Evolutionary conservation across 441 rosid genomes (phyloP).

Genomic region (Adansonia madagascariensis): DNA sequence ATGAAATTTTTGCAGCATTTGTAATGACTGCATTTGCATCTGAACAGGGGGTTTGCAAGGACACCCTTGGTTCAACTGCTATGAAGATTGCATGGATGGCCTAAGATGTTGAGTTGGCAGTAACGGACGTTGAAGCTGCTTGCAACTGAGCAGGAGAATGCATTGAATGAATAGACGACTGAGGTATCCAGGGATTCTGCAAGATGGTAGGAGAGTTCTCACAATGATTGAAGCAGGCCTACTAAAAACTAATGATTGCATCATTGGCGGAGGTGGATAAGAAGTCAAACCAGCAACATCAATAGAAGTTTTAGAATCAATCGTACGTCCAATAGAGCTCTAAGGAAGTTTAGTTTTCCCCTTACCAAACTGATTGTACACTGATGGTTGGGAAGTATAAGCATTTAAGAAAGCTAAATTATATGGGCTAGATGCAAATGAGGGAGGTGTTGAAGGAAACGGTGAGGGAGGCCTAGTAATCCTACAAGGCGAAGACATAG

Average conservation of each 20-base stretch:
- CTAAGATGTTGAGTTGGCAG: slow-evolving; percentile 85
- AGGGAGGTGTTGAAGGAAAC: slow-evolving; percentile 84
- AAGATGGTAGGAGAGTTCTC: slow-evolving; percentile 46
- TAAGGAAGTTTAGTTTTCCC: slow-evolving; percentile 68
- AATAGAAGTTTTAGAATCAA: slow-evolving; percentile 58
- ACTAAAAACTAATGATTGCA: slow-evolving; percentile 67
- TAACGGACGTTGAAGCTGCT: slow-evolving; percentile 74
- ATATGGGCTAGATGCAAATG: slow-evolving; percentile 78
- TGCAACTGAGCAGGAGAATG: slow-evolving; percentile 67
- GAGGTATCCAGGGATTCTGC: slow-evolving; percentile 57
- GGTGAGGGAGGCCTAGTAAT: slow-evolving; percentile 80
- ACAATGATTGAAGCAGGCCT: slow-evolving; percentile 67
- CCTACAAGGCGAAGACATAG: slow-evolving; percentile 65
- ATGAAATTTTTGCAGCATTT: slow-evolving; percentile 69
- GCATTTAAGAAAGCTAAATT: slow-evolving; percentile 60
- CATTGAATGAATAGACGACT: slow-evolving; percentile 56
- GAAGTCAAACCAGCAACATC: slow-evolving; percentile 59
- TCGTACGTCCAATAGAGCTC: slow-evolving; percentile 46
- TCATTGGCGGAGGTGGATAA: slow-evolving; percentile 63
- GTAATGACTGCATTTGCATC: slow-evolving; percentile 69
- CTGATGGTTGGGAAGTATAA: slow-evolving; percentile 60
- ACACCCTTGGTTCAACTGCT: slow-evolving; percentile 65
- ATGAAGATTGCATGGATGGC: slow-evolving; percentile 64
- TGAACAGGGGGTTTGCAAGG: slow-evolving; percentile 65
- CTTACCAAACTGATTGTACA: slow-evolving; percentile 53